Conservation (phyloP, 2,329 filamentous ascomycete genomes). For the Diplodia mutila region DNA sequence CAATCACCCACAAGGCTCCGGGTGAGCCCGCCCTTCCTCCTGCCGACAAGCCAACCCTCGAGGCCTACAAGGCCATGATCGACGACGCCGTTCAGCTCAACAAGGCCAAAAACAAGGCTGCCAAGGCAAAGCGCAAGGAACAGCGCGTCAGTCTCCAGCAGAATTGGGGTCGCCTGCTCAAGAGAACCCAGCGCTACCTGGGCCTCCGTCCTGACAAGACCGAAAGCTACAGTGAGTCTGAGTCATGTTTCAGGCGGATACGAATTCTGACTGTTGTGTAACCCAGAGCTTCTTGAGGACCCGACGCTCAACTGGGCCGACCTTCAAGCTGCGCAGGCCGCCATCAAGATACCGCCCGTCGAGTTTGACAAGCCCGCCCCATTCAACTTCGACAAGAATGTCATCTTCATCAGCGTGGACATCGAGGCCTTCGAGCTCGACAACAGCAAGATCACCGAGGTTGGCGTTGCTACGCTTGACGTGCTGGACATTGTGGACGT, state of each 20-base stretch:
- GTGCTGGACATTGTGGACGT: conserved; percentile 61
- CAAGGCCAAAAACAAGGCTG: conserved; percentile 54
- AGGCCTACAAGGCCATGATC: conserved; percentile 60
- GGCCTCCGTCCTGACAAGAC: conserved; percentile 60
- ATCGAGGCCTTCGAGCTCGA: conserved; percentile 77
- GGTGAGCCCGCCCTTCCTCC: conserved; percentile 32
- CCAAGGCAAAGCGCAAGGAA: conserved; percentile 55
- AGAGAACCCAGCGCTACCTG: conserved; percentile 70
- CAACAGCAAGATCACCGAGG: conserved; percentile 73
- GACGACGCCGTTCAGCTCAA: conserved; percentile 55
- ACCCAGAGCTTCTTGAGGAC: conserved; percentile 18
- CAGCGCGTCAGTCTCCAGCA: conserved; percentile 56
- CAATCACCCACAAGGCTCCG: conserved; percentile 28
- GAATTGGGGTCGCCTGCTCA: conserved; percentile 59
- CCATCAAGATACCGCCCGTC: conserved; percentile 37
- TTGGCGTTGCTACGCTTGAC: conserved; percentile 83
- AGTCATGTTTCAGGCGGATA: background rate
- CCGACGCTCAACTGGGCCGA: conserved; percentile 21
- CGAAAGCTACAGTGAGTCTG: conserved; percentile 26
- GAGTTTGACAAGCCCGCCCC: conserved; percentile 52
- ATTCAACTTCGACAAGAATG: conserved; percentile 55
- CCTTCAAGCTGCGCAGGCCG: conserved; percentile 8
- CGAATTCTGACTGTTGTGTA: conserved; percentile 3
- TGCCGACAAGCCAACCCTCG: conserved; percentile 44
- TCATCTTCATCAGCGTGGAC: conserved; percentile 78